These are phyloP conservation scores for Neurospora sublineolata DNA, from an alignment of 495 filamentous ascomycete species.

Conservation along the genomic window DNA sequence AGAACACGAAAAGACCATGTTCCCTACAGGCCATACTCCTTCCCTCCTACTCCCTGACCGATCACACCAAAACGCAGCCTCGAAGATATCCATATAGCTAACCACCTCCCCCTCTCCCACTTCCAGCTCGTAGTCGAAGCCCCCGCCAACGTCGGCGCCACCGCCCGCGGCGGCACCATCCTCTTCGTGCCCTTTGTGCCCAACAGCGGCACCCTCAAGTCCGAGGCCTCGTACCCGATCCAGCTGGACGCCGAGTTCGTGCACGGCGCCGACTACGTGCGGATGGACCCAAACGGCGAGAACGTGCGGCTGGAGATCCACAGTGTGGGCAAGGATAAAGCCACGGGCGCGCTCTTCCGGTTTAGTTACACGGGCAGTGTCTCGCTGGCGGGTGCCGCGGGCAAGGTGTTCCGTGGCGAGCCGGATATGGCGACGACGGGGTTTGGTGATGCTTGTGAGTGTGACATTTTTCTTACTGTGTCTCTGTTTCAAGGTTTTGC, in stretches of 20 bases:
- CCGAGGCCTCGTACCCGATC: slow-evolving; percentile 23
- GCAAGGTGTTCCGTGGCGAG: slow-evolving; percentile 32
- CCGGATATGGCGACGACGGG: slow-evolving; percentile 38
- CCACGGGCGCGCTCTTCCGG: slow-evolving; percentile 28
- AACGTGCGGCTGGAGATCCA: slow-evolving; percentile 42
- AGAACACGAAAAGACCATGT: background rate
- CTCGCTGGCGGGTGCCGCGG: slow-evolving; percentile 23
- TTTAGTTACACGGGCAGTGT: slow-evolving; percentile 42
- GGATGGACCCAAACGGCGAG: slow-evolving; percentile 33
- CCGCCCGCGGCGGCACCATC: slow-evolving; percentile 15
- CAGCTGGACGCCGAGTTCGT: slow-evolving; percentile 37
- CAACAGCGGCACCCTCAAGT: slow-evolving; percentile 16
- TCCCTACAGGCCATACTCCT: background rate
- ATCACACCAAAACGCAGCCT: background rate
- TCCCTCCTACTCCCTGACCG: background rate
- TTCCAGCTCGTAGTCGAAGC: slow-evolving; percentile 23
- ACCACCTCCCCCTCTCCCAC: background rate
- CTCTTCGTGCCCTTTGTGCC: slow-evolving; percentile 21
- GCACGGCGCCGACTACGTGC: slow-evolving; percentile 45
- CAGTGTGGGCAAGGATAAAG: slow-evolving; percentile 30
- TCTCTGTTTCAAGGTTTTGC: background rate
- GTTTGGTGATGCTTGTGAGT: slow-evolving; percentile 48
- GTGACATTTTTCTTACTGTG: background rate
- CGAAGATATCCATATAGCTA: background rate
- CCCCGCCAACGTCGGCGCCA: slow-evolving; percentile 15